Percentiles rank a stretch among this genome's conserved stretches.
These are phyloP conservation scores for Ceratocystiopsis sp. DNA, from an alignment of 2,329 filamentous ascomycete genomes.

Conservation along the genomic window DNA sequence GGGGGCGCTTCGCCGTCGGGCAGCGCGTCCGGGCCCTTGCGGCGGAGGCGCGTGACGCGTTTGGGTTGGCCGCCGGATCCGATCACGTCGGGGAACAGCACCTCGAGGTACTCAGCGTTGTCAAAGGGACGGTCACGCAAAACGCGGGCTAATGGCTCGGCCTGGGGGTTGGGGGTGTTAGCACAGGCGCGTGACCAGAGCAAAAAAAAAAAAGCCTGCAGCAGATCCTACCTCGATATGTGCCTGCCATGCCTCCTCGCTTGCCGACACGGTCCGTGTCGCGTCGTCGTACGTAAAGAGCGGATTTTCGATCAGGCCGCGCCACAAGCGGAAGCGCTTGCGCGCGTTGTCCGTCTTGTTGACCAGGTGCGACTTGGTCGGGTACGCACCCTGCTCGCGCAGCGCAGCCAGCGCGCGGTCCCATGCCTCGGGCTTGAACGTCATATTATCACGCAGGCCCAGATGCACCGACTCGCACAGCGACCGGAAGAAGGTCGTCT, in stretches of 20 bases:
- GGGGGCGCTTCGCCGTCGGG: slow-evolving; percentile 25
- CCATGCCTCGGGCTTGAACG: slow-evolving; percentile 46
- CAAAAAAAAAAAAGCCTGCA: background rate
- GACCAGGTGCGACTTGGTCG: slow-evolving; percentile 44
- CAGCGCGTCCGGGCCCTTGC: slow-evolving; percentile 29
- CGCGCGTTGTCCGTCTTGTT: slow-evolving; percentile 48
- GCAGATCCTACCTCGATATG: slow-evolving; percentile 43
- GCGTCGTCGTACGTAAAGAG: slow-evolving; percentile 37
- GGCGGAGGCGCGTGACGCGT: slow-evolving; percentile 37
- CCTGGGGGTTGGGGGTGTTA: too few relatives aligned
- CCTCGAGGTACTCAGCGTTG: slow-evolving; percentile 43
- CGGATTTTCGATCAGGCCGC: slow-evolving; percentile 38
- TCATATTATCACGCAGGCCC: slow-evolving; percentile 30
- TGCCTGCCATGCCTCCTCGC: slow-evolving; percentile 37
- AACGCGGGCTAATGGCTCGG: slow-evolving; percentile 39
- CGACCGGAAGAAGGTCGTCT: slow-evolving; percentile 43
- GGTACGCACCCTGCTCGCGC: slow-evolving; percentile 37
- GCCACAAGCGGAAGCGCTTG: slow-evolving; percentile 45
- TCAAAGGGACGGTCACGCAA: slow-evolving; percentile 40
- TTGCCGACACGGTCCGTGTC: slow-evolving; percentile 34
- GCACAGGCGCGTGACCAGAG: too few relatives aligned
- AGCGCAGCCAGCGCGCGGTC: slow-evolving; percentile 37
- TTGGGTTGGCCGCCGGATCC: slow-evolving; percentile 43
- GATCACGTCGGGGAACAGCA: slow-evolving; percentile 42
- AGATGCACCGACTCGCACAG: slow-evolving; percentile 41